Evolutionary conservation across 2,329 filamentous ascomycete species (phyloP), one percentile per base, ranked within the genome.

Genomic region (Neofusicoccum parvum): DNA sequence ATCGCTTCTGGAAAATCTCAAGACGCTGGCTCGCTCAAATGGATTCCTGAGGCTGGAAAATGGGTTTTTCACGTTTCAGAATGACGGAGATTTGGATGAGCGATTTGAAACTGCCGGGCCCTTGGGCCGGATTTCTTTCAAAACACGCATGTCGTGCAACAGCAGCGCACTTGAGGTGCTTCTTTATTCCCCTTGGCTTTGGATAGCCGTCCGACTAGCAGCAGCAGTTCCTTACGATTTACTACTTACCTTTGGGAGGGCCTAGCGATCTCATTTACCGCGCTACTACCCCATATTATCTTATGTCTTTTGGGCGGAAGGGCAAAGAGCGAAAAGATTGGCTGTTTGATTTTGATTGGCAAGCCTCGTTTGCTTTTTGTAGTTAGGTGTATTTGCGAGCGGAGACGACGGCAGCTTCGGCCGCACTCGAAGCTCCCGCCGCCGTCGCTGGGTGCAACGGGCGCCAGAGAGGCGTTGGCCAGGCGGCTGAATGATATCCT

Each of bases 21-120:
- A 64, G 62, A 64, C 49, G 62, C 62, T 64, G 62, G 62, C 49
- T 64, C 62, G 62, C 62, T 54, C 49, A 27, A 5, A 62, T n/a
- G 62, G 62, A 46, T 60, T 64, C 49, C 49, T 37, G 49, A 64
- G 39, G 62, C 62, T 60, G 56, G 37, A 37, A 45, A 46, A 46
- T 45, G 39, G 34, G 20, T 54, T 37, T 53, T 27, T 64, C 62
- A 64, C 41, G 62, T 53, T 53, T 51, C 37, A 43, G 39, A 53
- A 64, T 54, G 39, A 64, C 49, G 37, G 39, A 51, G 49, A 64
- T 51, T 53, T 64, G 39, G 39, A 53, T 43, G 62, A 64, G 62
- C 62, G 39, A 54, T 37, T 64, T 54, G 27, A 46, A 54, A 53
- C 62, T 36, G 10, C 27, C 41, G 17, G 41, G 14, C 27, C 5